A percentile compares a stretch with the other conserved stretches of the same genome.
These are phyloP conservation scores for Diaporthe sp. DNA, from an alignment of 2,329 filamentous ascomycete genomes.

Conservation along the genomic window DNA sequence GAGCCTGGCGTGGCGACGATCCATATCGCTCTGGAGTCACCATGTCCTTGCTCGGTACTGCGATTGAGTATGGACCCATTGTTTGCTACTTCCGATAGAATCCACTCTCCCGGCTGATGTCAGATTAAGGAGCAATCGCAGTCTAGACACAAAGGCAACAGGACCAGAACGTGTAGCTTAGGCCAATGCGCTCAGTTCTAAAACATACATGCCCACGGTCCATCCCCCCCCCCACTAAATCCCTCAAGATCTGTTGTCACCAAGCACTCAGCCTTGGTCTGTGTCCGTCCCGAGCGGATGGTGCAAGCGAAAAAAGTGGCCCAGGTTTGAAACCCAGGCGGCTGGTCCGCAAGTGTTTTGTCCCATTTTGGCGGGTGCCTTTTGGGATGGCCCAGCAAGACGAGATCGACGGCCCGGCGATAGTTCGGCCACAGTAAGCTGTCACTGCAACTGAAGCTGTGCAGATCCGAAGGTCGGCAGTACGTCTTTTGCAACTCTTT, in stretches of 20 bases:
- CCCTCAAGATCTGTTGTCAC: too few species aligned
- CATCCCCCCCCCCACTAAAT: too few species aligned
- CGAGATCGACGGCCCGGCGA: slow-evolving; percentile 9
- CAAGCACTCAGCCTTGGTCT: not conserved
- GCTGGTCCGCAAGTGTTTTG: not conserved
- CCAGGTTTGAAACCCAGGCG: not conserved
- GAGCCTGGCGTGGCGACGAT: slow-evolving; percentile 1
- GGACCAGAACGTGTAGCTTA: not conserved
- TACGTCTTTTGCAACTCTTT: not conserved
- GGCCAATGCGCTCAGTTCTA: too few species aligned
- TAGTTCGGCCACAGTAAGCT: not conserved
- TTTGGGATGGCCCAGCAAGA: not conserved
- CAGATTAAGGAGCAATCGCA: not conserved
- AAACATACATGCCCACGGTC: too few species aligned
- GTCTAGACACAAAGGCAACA: not conserved
- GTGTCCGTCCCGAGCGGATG: not conserved
- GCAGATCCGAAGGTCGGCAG: not conserved
- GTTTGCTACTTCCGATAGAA: not conserved
- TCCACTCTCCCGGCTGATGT: not conserved
- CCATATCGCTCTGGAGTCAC: not conserved
- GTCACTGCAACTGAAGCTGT: not conserved
- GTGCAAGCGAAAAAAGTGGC: not conserved
- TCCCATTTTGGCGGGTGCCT: not conserved
- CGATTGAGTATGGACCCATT: not conserved
- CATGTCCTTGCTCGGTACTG: not conserved